A percentile compares a stretch with the other conserved stretches of the same genome.
Conservation (phyloP, 108 stramenopile genomes). For the Cyclostephanos invisitatus region DNA sequence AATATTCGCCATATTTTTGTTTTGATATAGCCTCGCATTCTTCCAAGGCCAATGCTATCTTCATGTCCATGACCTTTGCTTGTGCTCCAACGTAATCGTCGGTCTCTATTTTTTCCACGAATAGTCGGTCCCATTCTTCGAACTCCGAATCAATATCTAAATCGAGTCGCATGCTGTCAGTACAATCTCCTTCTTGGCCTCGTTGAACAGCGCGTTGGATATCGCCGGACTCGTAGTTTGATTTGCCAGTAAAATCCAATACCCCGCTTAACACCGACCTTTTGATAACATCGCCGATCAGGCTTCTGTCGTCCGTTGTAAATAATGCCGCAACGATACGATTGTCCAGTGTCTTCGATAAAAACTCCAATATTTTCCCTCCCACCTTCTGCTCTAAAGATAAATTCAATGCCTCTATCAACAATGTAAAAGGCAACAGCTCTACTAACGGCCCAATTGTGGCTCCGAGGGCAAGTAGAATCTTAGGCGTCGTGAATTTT, state of each 20-base stretch:
- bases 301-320: slow-evolving; percentile 35
- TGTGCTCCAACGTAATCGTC: slow-evolving; percentile 23
- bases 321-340: slow-evolving; percentile 42
- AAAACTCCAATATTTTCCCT: slow-evolving; percentile 33
- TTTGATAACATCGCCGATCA: slow-evolving; percentile 44
- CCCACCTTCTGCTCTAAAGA: slow-evolving; percentile 48
- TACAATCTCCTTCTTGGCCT: slow-evolving; percentile 14
- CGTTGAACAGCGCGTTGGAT: slow-evolving; percentile 35
- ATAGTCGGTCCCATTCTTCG: slow-evolving; percentile 42
- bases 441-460: slow-evolving; percentile 40
- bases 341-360: slow-evolving; percentile 26
- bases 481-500: slow-evolving; percentile 3
- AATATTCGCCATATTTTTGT: neutral
- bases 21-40: slow-evolving; percentile 28
- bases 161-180: slow-evolving; percentile 19
- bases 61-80: slow-evolving; percentile 43
- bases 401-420: slow-evolving; percentile 43
- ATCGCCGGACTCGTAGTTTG: slow-evolving; percentile 42
- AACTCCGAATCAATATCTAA: slow-evolving; percentile 34
- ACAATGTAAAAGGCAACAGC: slow-evolving; percentile 31
- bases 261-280: slow-evolving; percentile 34
- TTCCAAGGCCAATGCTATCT: slow-evolving; percentile 43
- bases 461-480: slow-evolving; percentile 43
- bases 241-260: slow-evolving; percentile 44
- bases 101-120: slow-evolving; percentile 24